Base-by-base conservation (phyloP, 257 asterid genomes). In the Nicotiana knightiana region DNA sequence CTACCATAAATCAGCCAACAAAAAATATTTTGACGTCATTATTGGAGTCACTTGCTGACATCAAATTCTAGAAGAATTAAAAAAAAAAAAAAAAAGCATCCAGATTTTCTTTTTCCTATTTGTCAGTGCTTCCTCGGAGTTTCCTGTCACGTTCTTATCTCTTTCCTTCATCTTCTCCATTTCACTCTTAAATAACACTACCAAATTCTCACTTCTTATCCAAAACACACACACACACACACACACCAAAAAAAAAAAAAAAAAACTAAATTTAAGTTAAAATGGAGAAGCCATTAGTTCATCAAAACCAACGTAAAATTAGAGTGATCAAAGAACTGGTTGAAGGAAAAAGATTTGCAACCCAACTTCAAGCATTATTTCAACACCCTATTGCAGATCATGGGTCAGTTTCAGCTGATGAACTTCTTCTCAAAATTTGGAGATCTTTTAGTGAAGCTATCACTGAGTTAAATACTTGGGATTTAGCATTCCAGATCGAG, bases 391-490 rank as follows among this genome's bases (percentile, higher is more conserved):
- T 17, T 17, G 59, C 1, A 9, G 83, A 84, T 35, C 53, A 39
- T 17, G 87, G 26, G 24, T 48, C 82, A 37, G 86, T 35, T 24
- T 82, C 82, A n/a, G 84, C 83, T 26, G 81, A 58, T 13, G 85
- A 88, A 1, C 86, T 91, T 0, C 66, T 86, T 1, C 28, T 15
- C 18, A 87, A 88, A 80, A 85, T 91, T 73, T 79, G 55, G 43
- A 86, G 87, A 85, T 89, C 94, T 84, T 90, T 93, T 77, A 48
- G 85, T 15, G 85, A 77, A 5, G 53, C 88, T 57, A 86, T 91
- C 73, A 76, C 91, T 3, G 59, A 9, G 80, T 75, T 92, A 61
- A 80, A 57, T 61, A 65, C 88, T 26, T 51, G 77, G 75, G 11
- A 76, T 61, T 73, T 82, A 0, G 10, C 48, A 43, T 43, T 70